phyloP scores from a whole-genome alignment of 352 stramenopile species.

The Pythium insidiosum region DNA sequence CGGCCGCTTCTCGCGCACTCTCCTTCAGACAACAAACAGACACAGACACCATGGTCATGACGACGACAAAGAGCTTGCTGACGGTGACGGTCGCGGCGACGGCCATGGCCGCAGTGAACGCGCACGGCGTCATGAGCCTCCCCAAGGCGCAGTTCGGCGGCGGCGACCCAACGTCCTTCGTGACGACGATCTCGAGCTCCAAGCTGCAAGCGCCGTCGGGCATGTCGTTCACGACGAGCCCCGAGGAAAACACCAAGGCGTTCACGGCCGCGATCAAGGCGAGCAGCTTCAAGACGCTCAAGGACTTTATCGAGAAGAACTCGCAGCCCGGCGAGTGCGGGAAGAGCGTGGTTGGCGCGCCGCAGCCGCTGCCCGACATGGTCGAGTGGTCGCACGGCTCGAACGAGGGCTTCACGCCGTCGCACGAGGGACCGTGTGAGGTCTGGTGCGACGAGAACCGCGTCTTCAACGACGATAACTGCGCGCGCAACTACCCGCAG shows the following conservation, averaged over 20 bases:
- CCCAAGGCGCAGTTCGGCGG: conserved; percentile 9
- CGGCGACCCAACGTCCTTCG: conserved; percentile 2
- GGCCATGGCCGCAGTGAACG: neutral
- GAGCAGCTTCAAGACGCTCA: conserved; percentile 14
- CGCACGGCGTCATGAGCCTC: conserved; percentile 9
- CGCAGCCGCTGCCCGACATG: conserved; percentile 1
- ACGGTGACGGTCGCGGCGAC: neutral
- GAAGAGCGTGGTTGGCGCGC: neutral
- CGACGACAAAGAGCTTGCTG: too few relatives aligned
- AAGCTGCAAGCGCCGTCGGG: neutral
- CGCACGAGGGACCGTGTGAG: conserved; percentile 36
- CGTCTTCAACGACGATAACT: conserved; percentile 44
- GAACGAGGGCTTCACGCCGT: conserved; percentile 18
- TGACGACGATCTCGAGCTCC: conserved; percentile 4
- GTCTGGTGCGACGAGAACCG: conserved; percentile 41
- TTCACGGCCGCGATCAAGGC: conserved; percentile 18
- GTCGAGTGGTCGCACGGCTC: conserved; percentile 26
- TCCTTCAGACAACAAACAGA: too few relatives aligned
- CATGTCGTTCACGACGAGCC: conserved; percentile 8
- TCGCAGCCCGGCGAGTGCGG: conserved; percentile 11
- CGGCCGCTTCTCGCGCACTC: too few relatives aligned
- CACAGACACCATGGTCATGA: too few relatives aligned
- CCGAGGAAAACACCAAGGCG: conserved; percentile 13
- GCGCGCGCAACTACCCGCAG: conserved; percentile 22
- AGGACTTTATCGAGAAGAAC: conserved; percentile 9